Evolutionary conservation across 164 flowering plant species (phyloP).

Genomic region (Tetracentron sinense): DNA sequence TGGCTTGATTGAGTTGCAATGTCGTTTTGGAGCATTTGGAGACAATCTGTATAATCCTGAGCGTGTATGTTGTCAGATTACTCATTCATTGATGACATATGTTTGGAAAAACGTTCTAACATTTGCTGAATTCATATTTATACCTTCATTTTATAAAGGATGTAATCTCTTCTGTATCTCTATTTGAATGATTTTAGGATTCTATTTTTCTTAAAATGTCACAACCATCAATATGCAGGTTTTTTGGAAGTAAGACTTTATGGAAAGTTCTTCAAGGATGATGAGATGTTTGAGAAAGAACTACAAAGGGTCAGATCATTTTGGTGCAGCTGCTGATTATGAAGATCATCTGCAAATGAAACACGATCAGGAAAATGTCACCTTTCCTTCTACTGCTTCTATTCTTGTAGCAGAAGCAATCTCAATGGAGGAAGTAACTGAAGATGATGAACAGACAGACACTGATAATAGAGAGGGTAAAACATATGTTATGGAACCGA

Average conservation of each 20-base stretch:
- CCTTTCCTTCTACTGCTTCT: slow-evolving; percentile 59
- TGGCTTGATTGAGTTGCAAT: slow-evolving; percentile 66
- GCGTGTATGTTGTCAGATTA: slow-evolving; percentile 45
- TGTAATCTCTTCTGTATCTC: not conserved
- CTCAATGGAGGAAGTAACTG: slow-evolving; percentile 53
- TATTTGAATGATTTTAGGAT: not conserved
- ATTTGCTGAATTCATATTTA: not conserved
- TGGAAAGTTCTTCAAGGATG: slow-evolving; percentile 96
- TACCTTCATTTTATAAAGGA: not conserved
- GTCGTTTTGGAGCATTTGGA: slow-evolving; percentile 76
- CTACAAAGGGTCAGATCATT: slow-evolving; percentile 77
- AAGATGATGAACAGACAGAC: slow-evolving; percentile 70
- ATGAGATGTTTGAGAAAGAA: slow-evolving; percentile 72
- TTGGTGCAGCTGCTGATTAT: slow-evolving; percentile 88
- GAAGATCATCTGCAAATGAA: slow-evolving; percentile 50
- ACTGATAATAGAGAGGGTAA: slow-evolving; percentile 34
- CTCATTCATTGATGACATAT: slow-evolving; percentile 4
- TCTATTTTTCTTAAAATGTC: not conserved
- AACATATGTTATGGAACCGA: slow-evolving; percentile 28
- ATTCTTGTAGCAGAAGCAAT: slow-evolving; percentile 81
- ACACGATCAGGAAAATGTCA: slow-evolving; percentile 30
- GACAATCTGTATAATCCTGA: slow-evolving; percentile 44
- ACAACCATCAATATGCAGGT: slow-evolving; percentile 36
- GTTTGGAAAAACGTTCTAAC: not conserved
- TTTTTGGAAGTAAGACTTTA: slow-evolving; percentile 89